Evolutionary conservation across 768 basidiomycete genomes (phyloP), one percentile per base, ranked within the genome.

Genomic region (Suillus paluster): DNA sequence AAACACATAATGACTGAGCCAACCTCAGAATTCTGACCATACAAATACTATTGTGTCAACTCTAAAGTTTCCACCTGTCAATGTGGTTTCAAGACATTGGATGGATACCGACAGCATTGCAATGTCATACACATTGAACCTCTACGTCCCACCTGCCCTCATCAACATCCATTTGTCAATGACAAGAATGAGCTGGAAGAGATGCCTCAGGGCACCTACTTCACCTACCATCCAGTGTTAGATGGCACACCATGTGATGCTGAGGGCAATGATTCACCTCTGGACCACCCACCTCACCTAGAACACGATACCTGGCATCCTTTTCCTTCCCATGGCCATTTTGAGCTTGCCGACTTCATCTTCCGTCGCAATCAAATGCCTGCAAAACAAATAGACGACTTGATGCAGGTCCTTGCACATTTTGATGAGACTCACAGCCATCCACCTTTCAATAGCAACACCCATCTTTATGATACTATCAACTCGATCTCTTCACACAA

Each of bases 401-500:
- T 62, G 33, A 62, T 58, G 57, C 23, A 58, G 14, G 58, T 62
- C 48, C 58, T 41, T 55, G 61, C 53, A 33, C 27, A 38, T 17
- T 50, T 48, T 19, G 39, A 41, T 25, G 19, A 27, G 71, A 76
- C 30, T 30, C 30, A 49, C 19, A 45, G 45, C 34, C 17, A 46
- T 21, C 65, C 71, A 5, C 73, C 69, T 4, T 73, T 73, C 55
- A 44, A 61, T 3, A 57, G 66, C 48, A 49, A 68, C 60, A 58
- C 61, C 15, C 63, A 75, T 56, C 12, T 75, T 4, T 66, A 67
- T 27, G 19, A 59, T 7, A 62, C 67, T 0, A 77, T 77, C 60
- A 70, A 77, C 57, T 27, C 66, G 0, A 73, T 68, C 9, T 30
- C 53, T 49, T 48, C 63, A 23, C 72, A 74, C 5, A 71, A 70